phyloP scores from a whole-genome alignment of 106 monocot genomes.

The Cymbidium sinense region DNA sequence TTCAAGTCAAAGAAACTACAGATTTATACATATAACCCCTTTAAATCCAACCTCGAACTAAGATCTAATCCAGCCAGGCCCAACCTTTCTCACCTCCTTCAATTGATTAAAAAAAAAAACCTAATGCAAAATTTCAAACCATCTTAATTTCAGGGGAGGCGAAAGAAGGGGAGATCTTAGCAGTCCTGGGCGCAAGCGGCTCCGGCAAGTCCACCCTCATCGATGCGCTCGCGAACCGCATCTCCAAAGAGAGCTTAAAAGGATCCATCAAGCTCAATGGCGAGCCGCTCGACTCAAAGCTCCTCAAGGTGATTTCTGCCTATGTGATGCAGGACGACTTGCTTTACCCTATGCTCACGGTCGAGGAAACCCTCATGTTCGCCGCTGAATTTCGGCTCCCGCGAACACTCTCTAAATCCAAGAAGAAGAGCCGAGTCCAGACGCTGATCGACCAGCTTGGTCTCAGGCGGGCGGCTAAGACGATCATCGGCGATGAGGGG shows the following conservation, averaged over 20 bases:
- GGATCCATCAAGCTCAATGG: slow-evolving; percentile 63
- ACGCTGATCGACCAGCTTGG: slow-evolving; percentile 72
- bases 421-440: slow-evolving; percentile 56
- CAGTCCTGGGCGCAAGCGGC: slow-evolving; percentile 79
- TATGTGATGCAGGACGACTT: slow-evolving; percentile 87
- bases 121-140: too few relatives aligned
- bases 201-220: slow-evolving; percentile 87
- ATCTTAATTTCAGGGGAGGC: slow-evolving; percentile 42
- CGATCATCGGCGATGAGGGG: slow-evolving; percentile 73
- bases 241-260: slow-evolving; percentile 45
- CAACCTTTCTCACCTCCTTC: too few relatives aligned
- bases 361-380: slow-evolving; percentile 84
- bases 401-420: slow-evolving; percentile 34
- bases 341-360: slow-evolving; percentile 80
- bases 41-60: too few relatives aligned
- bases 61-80: too few relatives aligned
- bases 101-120: too few relatives aligned
- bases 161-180: slow-evolving; percentile 76
- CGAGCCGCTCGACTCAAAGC: slow-evolving; percentile 33
- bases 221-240: slow-evolving; percentile 80
- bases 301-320: slow-evolving; percentile 68
- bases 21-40: too few relatives aligned
- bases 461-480: slow-evolving; percentile 44
- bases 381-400: slow-evolving; percentile 81
- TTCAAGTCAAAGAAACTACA: too few relatives aligned